These are phyloP conservation scores for Kwoniella shivajii DNA, from an alignment of 1,284 basidiomycete genomes.

Conservation along the genomic window DNA sequence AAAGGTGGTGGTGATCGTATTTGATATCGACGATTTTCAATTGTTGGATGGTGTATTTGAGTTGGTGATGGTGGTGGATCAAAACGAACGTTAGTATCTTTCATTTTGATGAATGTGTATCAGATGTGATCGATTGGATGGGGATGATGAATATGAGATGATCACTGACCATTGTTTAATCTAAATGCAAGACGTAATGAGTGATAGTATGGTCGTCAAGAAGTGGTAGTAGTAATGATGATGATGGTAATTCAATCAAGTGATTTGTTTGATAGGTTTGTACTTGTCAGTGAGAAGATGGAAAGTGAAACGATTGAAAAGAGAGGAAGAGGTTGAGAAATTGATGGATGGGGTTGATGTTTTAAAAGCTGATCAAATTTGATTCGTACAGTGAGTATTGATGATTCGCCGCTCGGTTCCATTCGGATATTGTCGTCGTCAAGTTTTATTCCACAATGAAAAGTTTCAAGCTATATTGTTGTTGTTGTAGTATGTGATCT, in stretches of 20 bases:
- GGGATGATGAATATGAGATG: background rate
- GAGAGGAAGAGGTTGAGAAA: background rate
- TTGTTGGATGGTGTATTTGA: background rate
- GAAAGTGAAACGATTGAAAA: background rate
- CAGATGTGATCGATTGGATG: background rate
- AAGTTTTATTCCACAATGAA: too few relatives aligned
- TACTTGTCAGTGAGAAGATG: too few relatives aligned
- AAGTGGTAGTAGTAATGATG: background rate
- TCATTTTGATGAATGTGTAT: background rate
- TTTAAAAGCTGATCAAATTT: too few relatives aligned
- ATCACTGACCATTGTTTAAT: conserved; percentile 10
- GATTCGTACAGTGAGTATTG: background rate
- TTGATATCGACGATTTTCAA: background rate
- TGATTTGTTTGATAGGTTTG: too few relatives aligned
- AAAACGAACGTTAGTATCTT: conserved; percentile 20
- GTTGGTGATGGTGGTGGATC: conserved; percentile 1
- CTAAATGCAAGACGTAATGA: background rate
- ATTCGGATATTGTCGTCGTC: background rate
- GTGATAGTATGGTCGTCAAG: background rate
- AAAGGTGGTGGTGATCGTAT: conserved; percentile 1
- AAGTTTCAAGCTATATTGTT: background rate
- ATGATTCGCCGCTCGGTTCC: conserved; percentile 3
- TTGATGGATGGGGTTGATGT: background rate
- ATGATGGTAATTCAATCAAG: background rate
- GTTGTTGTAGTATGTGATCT: too few relatives aligned